A percentile compares a stretch with the other conserved stretches of the same genome.
phyloP scores from a whole-genome alignment of 2,329 filamentous ascomycete genomes.

The Cladosporium oxysporum region DNA sequence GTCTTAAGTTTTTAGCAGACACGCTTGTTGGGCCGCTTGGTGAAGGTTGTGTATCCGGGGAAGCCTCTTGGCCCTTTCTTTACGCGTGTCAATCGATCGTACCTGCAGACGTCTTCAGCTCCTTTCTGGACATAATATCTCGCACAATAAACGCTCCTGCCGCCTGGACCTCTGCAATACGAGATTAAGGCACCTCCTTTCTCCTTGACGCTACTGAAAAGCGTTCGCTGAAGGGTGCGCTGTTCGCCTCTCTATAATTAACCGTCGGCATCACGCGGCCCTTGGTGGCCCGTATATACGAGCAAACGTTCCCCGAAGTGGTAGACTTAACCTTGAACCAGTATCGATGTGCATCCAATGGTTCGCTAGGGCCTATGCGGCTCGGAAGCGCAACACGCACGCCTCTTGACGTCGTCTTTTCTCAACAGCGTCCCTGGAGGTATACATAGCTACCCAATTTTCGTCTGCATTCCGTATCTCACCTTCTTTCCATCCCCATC shows the following conservation, averaged over 20 bases:
- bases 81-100: constrained; percentile 10
- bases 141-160: background rate
- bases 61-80: background rate
- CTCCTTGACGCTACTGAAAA: background rate
- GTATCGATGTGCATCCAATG: constrained; percentile 1
- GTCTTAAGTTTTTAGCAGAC: constrained; percentile 1
- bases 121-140: background rate
- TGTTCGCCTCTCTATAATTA: constrained; percentile 13
- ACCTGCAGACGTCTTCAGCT: constrained; percentile 5
- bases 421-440: background rate
- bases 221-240: background rate
- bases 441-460: background rate
- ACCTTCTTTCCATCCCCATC: background rate
- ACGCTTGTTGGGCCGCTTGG: constrained; percentile 11
- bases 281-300: constrained; percentile 15
- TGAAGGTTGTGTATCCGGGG: background rate
- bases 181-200: background rate
- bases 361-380: constrained; percentile 9
- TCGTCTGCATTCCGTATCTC: background rate
- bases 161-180: background rate
- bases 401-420: constrained; percentile 16
- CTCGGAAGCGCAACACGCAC: constrained; percentile 1
- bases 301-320: constrained; percentile 13
- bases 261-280: constrained; percentile 19
- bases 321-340: constrained; percentile 15